phyloP scores from a whole-genome alignment of 2,329 filamentous ascomycete species.

The Coniella vitis region DNA sequence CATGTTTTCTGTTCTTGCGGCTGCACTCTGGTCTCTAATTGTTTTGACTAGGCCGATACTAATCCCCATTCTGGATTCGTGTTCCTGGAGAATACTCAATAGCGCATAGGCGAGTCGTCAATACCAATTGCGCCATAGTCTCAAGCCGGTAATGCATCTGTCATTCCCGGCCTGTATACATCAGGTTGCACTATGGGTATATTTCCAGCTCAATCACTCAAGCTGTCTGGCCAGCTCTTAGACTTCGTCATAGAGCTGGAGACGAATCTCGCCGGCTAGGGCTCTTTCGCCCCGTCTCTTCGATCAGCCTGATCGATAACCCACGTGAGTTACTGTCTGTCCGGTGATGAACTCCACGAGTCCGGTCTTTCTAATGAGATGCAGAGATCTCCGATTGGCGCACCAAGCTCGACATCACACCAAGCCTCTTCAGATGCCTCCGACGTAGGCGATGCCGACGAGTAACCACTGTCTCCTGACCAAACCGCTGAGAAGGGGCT shows the following conservation, averaged over 20 bases:
- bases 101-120: too few relatives aligned
- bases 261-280: neutral
- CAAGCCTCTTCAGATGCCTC: neutral
- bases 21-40: too few relatives aligned
- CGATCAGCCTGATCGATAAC: neutral
- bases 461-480: slow-evolving; percentile 11
- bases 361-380: neutral
- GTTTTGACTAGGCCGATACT: too few relatives aligned
- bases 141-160: too few relatives aligned
- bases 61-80: too few relatives aligned
- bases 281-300: neutral
- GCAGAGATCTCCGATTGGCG: neutral
- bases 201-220: too few relatives aligned
- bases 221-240: neutral
- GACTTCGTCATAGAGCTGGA: neutral
- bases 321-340: neutral
- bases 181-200: too few relatives aligned
- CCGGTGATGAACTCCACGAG: neutral
- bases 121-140: too few relatives aligned
- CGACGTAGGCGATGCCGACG: neutral
- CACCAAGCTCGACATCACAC: neutral
- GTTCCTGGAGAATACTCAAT: too few relatives aligned
- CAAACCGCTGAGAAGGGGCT: neutral
- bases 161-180: too few relatives aligned
- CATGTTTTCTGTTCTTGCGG: neutral